Percentiles rank a stretch among this genome's conserved stretches.
Evolutionary conservation across 345 rosid genomes (phyloP).

Genomic region (Lepidium sativum): DNA sequence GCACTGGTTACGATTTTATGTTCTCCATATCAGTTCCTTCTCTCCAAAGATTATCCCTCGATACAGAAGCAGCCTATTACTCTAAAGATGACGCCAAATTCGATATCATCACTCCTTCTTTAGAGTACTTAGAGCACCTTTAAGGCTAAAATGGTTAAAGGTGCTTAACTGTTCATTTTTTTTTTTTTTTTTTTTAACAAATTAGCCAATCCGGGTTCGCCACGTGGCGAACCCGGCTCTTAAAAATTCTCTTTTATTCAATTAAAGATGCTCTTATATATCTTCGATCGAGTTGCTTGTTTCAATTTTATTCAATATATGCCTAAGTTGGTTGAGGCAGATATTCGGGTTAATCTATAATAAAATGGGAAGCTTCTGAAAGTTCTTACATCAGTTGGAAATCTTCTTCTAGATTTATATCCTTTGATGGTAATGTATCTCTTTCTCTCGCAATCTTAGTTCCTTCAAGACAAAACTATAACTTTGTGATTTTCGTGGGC

Average conservation of each 20-base stretch:
- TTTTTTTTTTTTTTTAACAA: no score
- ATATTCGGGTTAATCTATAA: not conserved
- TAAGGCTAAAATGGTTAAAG: no score
- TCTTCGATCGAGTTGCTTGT: not conserved
- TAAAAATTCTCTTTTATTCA: no score
- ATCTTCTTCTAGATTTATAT: not conserved
- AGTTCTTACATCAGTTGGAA: not conserved
- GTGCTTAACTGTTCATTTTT: no score
- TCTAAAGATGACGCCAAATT: not conserved
- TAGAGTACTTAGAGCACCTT: constrained; percentile 1
- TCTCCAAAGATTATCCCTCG: constrained; percentile 1
- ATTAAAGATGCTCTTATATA: no score
- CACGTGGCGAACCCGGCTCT: no score
- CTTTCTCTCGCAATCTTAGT: not conserved
- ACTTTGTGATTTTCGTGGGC: not conserved
- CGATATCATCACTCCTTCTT: constrained; percentile 5
- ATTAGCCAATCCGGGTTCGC: no score
- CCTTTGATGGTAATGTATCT: constrained; percentile 4
- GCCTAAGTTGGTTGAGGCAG: constrained; percentile 5
- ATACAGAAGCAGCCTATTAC: not conserved
- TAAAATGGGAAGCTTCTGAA: not conserved
- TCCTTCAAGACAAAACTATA: no score
- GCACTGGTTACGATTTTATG: no score
- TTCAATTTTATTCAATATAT: not conserved
- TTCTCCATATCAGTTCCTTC: constrained; percentile 4